phyloP scores from a whole-genome alignment of 805 yeast species.

The Wickerhamomyces bovis region DNA sequence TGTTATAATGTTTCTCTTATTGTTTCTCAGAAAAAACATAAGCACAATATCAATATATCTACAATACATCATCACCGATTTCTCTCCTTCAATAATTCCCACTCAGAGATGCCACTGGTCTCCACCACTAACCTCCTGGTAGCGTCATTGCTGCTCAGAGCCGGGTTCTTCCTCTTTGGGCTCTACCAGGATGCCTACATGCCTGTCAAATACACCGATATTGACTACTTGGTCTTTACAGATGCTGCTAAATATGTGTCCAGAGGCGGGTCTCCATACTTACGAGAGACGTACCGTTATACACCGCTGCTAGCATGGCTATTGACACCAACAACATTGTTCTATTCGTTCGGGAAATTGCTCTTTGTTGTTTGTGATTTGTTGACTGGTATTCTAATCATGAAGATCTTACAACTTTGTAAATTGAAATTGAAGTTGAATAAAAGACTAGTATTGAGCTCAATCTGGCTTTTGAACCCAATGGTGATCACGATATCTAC shows the following conservation, averaged over 20 bases:
- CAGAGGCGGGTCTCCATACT: conserved; percentile 59
- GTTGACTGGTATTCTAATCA: conserved; percentile 64
- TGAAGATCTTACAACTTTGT: conserved; percentile 33
- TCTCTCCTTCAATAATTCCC: neutral
- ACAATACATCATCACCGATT: neutral
- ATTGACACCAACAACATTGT: conserved; percentile 51
- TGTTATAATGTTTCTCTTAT: too few species aligned
- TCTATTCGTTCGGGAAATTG: conserved; percentile 71
- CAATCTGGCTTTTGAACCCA: conserved; percentile 88
- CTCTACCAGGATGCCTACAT: conserved; percentile 77
- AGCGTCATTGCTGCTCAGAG: conserved; percentile 34
- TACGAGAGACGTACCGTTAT: conserved; percentile 84
- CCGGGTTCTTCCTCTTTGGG: conserved; percentile 71
- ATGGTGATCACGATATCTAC: conserved; percentile 92
- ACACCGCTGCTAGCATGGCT: conserved; percentile 89
- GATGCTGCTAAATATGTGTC: conserved; percentile 80
- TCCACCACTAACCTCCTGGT: conserved; percentile 9
- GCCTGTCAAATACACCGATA: conserved; percentile 85
- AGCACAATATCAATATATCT: too few species aligned
- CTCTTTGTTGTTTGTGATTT: conserved; percentile 75
- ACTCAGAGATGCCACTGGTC: neutral
- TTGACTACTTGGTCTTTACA: conserved; percentile 88
- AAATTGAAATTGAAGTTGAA: conserved; percentile 11
- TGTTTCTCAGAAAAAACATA: too few species aligned
- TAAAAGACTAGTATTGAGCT: conserved; percentile 38